Evolutionary conservation across 2,329 filamentous ascomycete species (phyloP), one percentile per base, ranked within the genome.

Genomic region (Aspergillus latus): DNA sequence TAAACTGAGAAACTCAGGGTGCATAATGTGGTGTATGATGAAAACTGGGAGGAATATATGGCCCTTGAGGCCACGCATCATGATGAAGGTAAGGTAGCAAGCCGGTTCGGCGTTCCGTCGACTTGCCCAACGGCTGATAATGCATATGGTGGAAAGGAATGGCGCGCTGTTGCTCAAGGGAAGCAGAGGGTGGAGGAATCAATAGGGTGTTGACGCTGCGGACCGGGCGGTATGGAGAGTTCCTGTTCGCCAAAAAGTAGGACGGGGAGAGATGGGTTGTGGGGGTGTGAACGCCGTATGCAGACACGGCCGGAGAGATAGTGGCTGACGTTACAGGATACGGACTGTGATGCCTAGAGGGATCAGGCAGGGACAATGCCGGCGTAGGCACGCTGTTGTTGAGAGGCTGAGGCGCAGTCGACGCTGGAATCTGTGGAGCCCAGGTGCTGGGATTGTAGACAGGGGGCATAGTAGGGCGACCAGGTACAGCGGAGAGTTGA

Each of bases 201-300:
- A 97, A 80, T n/a, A 97, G 83, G 0, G 91, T 96, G 64, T 94
- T 92, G 57, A 97, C 90, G 59, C 90, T 84, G 52, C 92, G 88
- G 39, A 97, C 88, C 1, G 93, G 93, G 61, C 91, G 89, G 74
- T 97, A 97, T 2, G 94, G 94, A 54, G 93, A 97, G 61, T 89
- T 87, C 55, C 94, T 85, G 70, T 96, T 90, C 67, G 90, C 88
- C 37, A 97, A 80, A 74, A 95, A 95, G 67, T 90, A 85, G 9
- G 89, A 92, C 0, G 93, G 93, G 32, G 94, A 97, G 61, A 94
- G 83, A 32, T 89, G 88, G 43, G 85, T 84, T 5, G 88, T 87
- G 7, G 86, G 76, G 2, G 84, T 82, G 44, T 80, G 77, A 5
- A 77, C 78, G 52, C 83, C 88, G 21, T 84, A 80, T 13, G 86